Percentiles rank a stretch among this genome's conserved stretches.
These are phyloP conservation scores for Fagus crenata DNA, from an alignment of 306 rosid species.

Conservation along the genomic window DNA sequence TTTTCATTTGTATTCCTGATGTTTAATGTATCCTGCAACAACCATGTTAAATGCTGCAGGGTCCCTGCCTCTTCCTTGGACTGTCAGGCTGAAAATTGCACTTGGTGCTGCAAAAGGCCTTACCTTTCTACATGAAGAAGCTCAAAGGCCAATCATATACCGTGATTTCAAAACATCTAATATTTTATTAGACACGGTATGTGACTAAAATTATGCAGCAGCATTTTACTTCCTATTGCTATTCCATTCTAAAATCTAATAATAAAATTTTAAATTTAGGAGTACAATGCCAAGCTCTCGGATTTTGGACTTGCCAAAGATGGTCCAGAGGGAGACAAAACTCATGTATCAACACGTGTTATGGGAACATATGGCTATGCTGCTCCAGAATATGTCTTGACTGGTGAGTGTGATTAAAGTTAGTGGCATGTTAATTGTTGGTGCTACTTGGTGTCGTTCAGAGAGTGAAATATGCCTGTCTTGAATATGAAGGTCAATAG, in stretches of 20 bases:
- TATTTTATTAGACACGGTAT: conserved; percentile 87
- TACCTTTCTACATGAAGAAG: conserved; percentile 90
- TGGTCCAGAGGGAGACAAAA: conserved; percentile 90
- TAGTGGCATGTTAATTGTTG: conserved; percentile 1
- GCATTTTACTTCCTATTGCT: conserved; percentile 18
- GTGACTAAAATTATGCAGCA: conserved; percentile 30
- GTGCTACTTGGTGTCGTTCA: neutral
- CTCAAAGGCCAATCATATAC: conserved; percentile 79
- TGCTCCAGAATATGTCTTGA: conserved; percentile 98
- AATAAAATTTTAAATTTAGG: conserved; percentile 41
- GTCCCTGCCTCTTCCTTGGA: conserved; percentile 98
- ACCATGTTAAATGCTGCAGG: conserved; percentile 63
- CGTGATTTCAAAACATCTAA: conserved; percentile 98
- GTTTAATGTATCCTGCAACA: conserved; percentile 41
- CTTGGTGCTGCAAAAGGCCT: conserved; percentile 98
- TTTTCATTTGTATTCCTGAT: conserved; percentile 15
- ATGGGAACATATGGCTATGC: conserved; percentile 99
- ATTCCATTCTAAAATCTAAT: conserved; percentile 21
- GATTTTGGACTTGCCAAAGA: conserved; percentile 99
- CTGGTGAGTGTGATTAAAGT: conserved; percentile 63
- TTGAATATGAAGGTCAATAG: neutral
- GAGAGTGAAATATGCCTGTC: neutral
- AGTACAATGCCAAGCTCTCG: conserved; percentile 90
- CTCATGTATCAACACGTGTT: conserved; percentile 95
- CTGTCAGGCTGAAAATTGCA: conserved; percentile 92